phyloP scores from a whole-genome alignment of 2,329 filamentous ascomycete species.

The Ophiosphaerella korrae region DNA sequence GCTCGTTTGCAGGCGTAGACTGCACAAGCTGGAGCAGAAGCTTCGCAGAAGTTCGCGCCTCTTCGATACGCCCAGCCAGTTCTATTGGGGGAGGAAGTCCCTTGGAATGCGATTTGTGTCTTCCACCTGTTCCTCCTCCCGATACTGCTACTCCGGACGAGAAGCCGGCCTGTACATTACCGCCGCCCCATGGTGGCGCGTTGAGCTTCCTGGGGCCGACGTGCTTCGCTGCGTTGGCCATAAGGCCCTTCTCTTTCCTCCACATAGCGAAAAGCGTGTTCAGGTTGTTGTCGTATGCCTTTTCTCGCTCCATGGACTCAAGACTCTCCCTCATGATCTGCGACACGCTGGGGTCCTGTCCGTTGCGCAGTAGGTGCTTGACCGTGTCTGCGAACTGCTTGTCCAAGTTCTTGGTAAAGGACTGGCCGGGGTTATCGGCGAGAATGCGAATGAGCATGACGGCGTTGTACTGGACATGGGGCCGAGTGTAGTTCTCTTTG shows the following conservation, averaged over 20 bases:
- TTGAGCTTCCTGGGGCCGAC: slow-evolving; percentile 50
- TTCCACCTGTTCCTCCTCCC: slow-evolving; percentile 5
- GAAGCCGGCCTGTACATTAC: slow-evolving; percentile 27
- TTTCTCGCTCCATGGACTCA: slow-evolving; percentile 74
- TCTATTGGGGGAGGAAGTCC: slow-evolving; percentile 71
- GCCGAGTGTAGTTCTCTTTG: slow-evolving; percentile 67
- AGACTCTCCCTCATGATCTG: slow-evolving; percentile 88
- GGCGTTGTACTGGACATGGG: slow-evolving; percentile 89
- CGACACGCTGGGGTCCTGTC: slow-evolving; percentile 75
- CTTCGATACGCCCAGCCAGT: slow-evolving; percentile 81
- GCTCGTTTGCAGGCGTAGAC: slow-evolving; percentile 76
- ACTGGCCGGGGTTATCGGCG: slow-evolving; percentile 85
- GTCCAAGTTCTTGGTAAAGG: slow-evolving; percentile 90
- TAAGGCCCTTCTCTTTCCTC: slow-evolving; percentile 73
- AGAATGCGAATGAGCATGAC: slow-evolving; percentile 95
- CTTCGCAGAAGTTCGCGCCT: slow-evolving; percentile 87
- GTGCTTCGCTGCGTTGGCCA: slow-evolving; percentile 47
- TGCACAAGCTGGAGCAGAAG: slow-evolving; percentile 90
- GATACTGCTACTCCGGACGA: not conserved
- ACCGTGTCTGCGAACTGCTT: slow-evolving; percentile 78
- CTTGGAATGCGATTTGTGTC: slow-evolving; percentile 22
- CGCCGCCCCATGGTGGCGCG: slow-evolving; percentile 49
- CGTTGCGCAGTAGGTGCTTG: slow-evolving; percentile 74
- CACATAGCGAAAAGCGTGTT: slow-evolving; percentile 80
- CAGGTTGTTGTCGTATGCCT: slow-evolving; percentile 75